Conservation (phyloP, 2,329 filamentous ascomycete genomes). For the Arthroderma sp. region DNA sequence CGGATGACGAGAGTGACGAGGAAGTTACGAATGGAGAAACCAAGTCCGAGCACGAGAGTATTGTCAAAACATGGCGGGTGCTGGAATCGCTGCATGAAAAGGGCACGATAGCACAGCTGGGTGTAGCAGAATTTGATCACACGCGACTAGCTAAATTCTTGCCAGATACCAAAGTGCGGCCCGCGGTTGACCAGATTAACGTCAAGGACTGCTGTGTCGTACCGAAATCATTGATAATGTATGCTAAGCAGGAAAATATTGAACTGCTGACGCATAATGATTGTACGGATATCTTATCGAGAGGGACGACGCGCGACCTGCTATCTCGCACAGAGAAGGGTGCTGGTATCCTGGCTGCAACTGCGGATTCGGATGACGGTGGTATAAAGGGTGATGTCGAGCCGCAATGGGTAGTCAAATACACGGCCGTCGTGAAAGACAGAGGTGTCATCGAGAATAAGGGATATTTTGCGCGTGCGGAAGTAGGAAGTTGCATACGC, state of each 20-base stretch:
- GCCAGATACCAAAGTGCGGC: slow-evolving; percentile 54
- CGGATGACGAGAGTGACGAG: slow-evolving; percentile 61
- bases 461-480: slow-evolving; percentile 85
- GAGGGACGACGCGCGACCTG: slow-evolving; percentile 71
- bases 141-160: slow-evolving; percentile 70
- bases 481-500: slow-evolving; percentile 42
- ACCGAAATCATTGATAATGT: slow-evolving; percentile 68
- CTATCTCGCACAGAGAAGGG: slow-evolving; percentile 60
- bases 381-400: slow-evolving; percentile 65
- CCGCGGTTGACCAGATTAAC: slow-evolving; percentile 90
- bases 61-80: slow-evolving; percentile 54
- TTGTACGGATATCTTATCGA: slow-evolving; percentile 78
- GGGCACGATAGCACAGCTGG: slow-evolving; percentile 61
- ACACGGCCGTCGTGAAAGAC: slow-evolving; percentile 88
- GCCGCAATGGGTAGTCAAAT: slow-evolving; percentile 93
- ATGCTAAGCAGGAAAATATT: slow-evolving; percentile 71
- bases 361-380: slow-evolving; percentile 34
- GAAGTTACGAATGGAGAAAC: slow-evolving; percentile 50
- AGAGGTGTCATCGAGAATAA: slow-evolving; percentile 96
- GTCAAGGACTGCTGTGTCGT: slow-evolving; percentile 92
- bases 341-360: slow-evolving; percentile 59
- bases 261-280: slow-evolving; percentile 90
- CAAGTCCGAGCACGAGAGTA: slow-evolving; percentile 41
- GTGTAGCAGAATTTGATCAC: slow-evolving; percentile 82
- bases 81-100: slow-evolving; percentile 60